Evolutionary conservation across 805 yeast species (phyloP), one percentile per base, ranked within the genome.

Genomic region (Yamadazyma kitorensis): DNA sequence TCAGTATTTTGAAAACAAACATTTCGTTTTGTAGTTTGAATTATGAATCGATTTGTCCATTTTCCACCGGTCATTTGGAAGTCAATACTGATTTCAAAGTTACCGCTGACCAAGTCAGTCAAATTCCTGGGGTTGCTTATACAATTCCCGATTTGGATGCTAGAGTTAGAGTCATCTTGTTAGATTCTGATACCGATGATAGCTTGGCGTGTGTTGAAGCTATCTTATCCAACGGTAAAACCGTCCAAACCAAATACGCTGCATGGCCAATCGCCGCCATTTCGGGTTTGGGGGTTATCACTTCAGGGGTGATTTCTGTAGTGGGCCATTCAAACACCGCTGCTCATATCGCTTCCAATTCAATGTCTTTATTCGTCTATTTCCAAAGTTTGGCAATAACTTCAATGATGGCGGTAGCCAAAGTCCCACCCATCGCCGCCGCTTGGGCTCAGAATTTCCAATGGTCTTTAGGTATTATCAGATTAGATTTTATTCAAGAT

Each of bases 381-480:
- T 93, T 91, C 76, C 99, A 93, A 68, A 78, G 85, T 37, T 70
- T 93, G 48, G 96, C 97, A 14, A 80, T 91, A 40, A 82, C 91
- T 13, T 76, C 95, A 12, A 89, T 93, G 96, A 82, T 88, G 88
- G 96, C 94, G 37, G 97, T 91, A 19, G 76, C 86, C 14, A 69
- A 77, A 41, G 85, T 87, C 14, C 98, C 98, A 2, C 98, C 98
- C 2, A 89, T 93, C 47, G 98, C 97, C 4, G 87, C 95, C 3
- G 89, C 98, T 2, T 91, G 98, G 98, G 80, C 94, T 20, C 96
- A 91, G 61, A 93, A 91, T 65, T 93, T 93, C 69, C 80, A 78
- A 60, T 91, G 98, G 98, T 80, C 97, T 2, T 76, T 91, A 76
- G 98, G 98, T 29, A 81, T 91, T 44, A 85, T 93, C 49, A 73